Conservation (phyloP, 2,329 filamentous ascomycete species). For the Fusarium dlaminii region DNA sequence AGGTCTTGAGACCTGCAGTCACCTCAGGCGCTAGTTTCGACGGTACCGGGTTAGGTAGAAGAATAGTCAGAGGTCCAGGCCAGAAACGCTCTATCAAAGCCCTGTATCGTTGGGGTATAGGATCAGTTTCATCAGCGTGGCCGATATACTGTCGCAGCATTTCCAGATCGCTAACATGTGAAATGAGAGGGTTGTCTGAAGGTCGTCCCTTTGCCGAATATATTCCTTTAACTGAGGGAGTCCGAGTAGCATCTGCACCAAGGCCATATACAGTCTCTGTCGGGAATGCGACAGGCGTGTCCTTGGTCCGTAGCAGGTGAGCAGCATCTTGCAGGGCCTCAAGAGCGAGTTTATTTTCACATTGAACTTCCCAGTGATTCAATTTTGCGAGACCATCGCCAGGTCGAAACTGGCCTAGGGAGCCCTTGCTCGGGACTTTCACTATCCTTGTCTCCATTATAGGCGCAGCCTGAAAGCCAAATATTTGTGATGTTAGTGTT, state of each 20-base stretch:
- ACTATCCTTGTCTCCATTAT: slow-evolving; percentile 55
- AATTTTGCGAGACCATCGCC: slow-evolving; percentile 46
- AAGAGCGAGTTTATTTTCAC: slow-evolving; percentile 45
- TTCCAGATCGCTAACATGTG: slow-evolving; percentile 83
- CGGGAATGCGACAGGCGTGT: slow-evolving; percentile 89
- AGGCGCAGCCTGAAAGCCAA: slow-evolving; percentile 17
- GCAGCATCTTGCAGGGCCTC: slow-evolving; percentile 70
- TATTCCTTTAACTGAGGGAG: slow-evolving; percentile 86
- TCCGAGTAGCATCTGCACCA: slow-evolving; percentile 93
- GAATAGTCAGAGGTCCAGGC: slow-evolving; percentile 92
- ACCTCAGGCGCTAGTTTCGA: slow-evolving; percentile 88
- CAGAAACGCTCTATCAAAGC: slow-evolving; percentile 85
- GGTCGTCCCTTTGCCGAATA: slow-evolving; percentile 91
- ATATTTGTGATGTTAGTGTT: slow-evolving; percentile 41
- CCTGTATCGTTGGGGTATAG: slow-evolving; percentile 78
- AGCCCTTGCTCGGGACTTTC: slow-evolving; percentile 45
- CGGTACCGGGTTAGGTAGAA: slow-evolving; percentile 77
- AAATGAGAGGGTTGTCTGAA: slow-evolving; percentile 93
- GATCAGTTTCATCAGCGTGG: slow-evolving; percentile 40
- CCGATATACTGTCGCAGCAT: slow-evolving; percentile 75
- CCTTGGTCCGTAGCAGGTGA: slow-evolving; percentile 67
- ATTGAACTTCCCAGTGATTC: slow-evolving; percentile 55
- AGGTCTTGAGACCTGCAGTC: slow-evolving; percentile 83
- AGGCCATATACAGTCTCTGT: slow-evolving; percentile 98
- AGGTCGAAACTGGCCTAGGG: slow-evolving; percentile 49